phyloP scores from a whole-genome alignment of 2,329 filamentous ascomycete genomes.

The Aspergillus carbonarius region DNA sequence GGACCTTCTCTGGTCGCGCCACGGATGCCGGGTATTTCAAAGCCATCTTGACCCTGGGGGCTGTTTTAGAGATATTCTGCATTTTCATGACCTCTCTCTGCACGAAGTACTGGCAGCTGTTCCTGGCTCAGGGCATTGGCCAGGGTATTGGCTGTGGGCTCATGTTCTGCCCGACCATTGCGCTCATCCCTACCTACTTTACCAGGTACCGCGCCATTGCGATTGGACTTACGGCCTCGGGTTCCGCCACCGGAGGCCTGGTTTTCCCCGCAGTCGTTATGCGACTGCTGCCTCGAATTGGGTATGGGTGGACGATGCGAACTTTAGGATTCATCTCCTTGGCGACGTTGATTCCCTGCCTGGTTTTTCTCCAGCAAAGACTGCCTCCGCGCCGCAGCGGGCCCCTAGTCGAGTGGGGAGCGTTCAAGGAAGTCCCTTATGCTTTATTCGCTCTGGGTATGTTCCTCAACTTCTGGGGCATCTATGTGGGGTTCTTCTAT shows the following conservation, averaged over 20 bases:
- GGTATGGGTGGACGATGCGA: constrained; percentile 66
- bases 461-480: constrained; percentile 51
- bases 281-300: constrained; percentile 58
- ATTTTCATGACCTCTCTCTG: constrained; percentile 54
- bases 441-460: constrained; percentile 43
- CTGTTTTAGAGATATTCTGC: constrained; percentile 45
- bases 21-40: constrained; percentile 55
- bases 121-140: constrained; percentile 56
- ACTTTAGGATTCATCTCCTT: constrained; percentile 62
- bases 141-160: constrained; percentile 57
- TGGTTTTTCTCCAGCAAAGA: constrained; percentile 51
- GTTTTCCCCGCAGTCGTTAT: constrained; percentile 61
- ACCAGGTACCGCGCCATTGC: constrained; percentile 59
- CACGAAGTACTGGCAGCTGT: constrained; percentile 51
- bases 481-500: constrained; percentile 57
- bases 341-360: constrained; percentile 40
- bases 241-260: constrained; percentile 62
- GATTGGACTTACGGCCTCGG: constrained; percentile 59
- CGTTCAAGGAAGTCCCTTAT: constrained; percentile 54
- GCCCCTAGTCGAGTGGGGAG: constrained; percentile 51
- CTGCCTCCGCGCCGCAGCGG: constrained; percentile 52
- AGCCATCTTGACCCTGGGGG: constrained; percentile 43
- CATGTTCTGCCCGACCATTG: constrained; percentile 55
- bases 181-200: constrained; percentile 63
- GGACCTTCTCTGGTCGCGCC: constrained; percentile 52